Evolutionary conservation across 768 basidiomycete species (phyloP).

Genomic region (Leccinum subtestaceum): DNA sequence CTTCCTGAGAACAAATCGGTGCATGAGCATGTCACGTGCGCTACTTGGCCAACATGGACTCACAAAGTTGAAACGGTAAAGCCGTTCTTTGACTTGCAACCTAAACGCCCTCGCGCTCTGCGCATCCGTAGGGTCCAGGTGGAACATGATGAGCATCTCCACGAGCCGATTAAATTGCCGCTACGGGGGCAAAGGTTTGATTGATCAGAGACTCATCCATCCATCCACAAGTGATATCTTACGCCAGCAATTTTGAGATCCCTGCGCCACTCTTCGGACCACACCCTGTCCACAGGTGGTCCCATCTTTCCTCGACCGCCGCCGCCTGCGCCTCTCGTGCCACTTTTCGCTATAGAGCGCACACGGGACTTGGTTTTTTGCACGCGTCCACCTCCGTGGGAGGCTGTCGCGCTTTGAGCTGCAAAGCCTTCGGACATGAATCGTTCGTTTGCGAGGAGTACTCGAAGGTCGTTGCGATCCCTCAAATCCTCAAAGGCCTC

Average conservation of each 20-base stretch:
- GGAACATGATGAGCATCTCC: conserved; percentile 84
- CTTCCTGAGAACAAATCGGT: conserved; percentile 53
- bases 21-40: background rate
- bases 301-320: conserved; percentile 58
- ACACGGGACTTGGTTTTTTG: conserved; percentile 40
- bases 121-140: conserved; percentile 61
- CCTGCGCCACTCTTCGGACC: conserved; percentile 77
- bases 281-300: conserved; percentile 71
- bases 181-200: conserved; percentile 38
- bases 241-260: conserved; percentile 91
- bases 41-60: conserved; percentile 26
- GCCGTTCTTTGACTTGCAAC: conserved; percentile 89
- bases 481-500: conserved; percentile 97
- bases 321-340: conserved; percentile 15
- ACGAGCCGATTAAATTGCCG: conserved; percentile 90
- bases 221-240: conserved; percentile 17
- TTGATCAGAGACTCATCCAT: conserved; percentile 1
- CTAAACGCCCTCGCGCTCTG: conserved; percentile 64
- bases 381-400: conserved; percentile 48
- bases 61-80: conserved; percentile 95
- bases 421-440: conserved; percentile 77
- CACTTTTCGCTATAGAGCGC: conserved; percentile 24
- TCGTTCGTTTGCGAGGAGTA: conserved; percentile 59
- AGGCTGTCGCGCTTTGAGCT: conserved; percentile 28
- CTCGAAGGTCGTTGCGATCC: conserved; percentile 85